Percentiles rank a stretch among this genome's conserved stretches.
Evolutionary conservation across 768 basidiomycete species (phyloP).

Genomic region (Russula ochroleuca): DNA sequence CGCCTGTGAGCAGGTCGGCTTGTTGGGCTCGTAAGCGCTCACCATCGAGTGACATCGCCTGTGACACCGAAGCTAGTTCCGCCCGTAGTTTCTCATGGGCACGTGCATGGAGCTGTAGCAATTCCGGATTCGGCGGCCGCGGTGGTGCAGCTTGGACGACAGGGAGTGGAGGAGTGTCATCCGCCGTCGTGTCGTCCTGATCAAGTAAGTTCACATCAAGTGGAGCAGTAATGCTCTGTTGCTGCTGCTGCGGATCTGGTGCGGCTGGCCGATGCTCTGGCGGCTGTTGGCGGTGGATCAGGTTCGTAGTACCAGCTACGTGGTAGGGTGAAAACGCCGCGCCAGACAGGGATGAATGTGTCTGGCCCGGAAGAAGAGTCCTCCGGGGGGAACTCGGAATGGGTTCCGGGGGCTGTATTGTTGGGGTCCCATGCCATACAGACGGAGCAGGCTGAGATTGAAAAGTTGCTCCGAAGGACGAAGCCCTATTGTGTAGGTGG

Average conservation of each 20-base stretch:
- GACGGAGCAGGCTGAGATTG: conserved; percentile 10
- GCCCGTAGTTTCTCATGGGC: conserved; percentile 71
- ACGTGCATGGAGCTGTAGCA: conserved; percentile 71
- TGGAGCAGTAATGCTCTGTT: conserved; percentile 25
- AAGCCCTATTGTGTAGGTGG: conserved; percentile 28
- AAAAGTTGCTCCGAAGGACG: conserved; percentile 23
- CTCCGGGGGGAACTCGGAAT: conserved; percentile 26
- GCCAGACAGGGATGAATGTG: conserved; percentile 29
- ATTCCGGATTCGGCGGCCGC: conserved; percentile 85
- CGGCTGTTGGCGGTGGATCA: conserved; percentile 14
- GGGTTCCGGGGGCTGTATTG: conserved; percentile 5
- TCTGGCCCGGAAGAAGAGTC: conserved; percentile 32
- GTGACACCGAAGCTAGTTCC: conserved; percentile 66
- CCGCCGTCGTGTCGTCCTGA: conserved; percentile 41
- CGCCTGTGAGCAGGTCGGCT: conserved; percentile 79
- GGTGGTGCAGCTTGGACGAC: conserved; percentile 49
- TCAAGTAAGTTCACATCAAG: conserved; percentile 60
- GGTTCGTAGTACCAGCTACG: neutral
- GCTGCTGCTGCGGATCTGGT: conserved; percentile 20
- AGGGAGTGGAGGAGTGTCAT: conserved; percentile 33
- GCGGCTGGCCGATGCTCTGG: conserved; percentile 22
- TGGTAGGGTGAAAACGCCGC: conserved; percentile 1
- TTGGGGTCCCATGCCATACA: conserved; percentile 5
- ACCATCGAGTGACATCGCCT: conserved; percentile 58
- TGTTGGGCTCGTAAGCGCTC: conserved; percentile 79